Evolutionary conservation across 2,329 filamentous ascomycete genomes (phyloP), one percentile per base, ranked within the genome.

Genomic region (Aspergillus sp.): DNA sequence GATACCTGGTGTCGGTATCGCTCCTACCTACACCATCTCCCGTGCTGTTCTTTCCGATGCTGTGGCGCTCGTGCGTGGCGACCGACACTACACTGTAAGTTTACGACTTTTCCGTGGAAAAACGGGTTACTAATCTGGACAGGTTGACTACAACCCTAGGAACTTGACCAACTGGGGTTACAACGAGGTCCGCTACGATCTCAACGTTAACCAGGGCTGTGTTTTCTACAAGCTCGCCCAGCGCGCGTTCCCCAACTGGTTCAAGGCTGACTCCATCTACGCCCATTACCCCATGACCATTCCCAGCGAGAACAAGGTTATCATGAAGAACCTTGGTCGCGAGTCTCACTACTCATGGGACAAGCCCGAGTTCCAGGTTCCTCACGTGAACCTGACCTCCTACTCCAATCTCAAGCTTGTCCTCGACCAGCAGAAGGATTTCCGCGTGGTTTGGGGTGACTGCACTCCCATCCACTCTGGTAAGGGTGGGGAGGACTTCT

Each of bases 131-230:
- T 63, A 48, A 65, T 12, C 5, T 21, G 19, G 43, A 12, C 25
- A 70, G 69, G 61, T 81, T n/a, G 90, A 93, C 72, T 93, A 89
- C 71, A 85, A 87, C 64, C 84, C 90, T 0, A 83, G 85, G 8
- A 85, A 87, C 64, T 75, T 96, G 47, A 96, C 91, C 1, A 92
- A 91, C 75, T 96, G 90, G 90, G 91, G 91, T 19, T 93, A 85
- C 77, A 85, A 86, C 55, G 88, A 91, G 69, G 88, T 84, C 3
- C 82, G 89, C 19, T 90, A 88, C 56, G 90, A 96, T 64, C 76
- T 87, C 21, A 85, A 83, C 58, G 76, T 93, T 63, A 90, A 95
- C 73, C 87, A 95, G 69, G 91, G 91, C 47, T 91, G 89, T 64
- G 85, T 92, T 12, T 90, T 93, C 74, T 92, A 93, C 80, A 96